These are phyloP conservation scores for Ophiostoma australiae DNA, from an alignment of 2,329 filamentous ascomycete species.

Conservation along the genomic window DNA sequence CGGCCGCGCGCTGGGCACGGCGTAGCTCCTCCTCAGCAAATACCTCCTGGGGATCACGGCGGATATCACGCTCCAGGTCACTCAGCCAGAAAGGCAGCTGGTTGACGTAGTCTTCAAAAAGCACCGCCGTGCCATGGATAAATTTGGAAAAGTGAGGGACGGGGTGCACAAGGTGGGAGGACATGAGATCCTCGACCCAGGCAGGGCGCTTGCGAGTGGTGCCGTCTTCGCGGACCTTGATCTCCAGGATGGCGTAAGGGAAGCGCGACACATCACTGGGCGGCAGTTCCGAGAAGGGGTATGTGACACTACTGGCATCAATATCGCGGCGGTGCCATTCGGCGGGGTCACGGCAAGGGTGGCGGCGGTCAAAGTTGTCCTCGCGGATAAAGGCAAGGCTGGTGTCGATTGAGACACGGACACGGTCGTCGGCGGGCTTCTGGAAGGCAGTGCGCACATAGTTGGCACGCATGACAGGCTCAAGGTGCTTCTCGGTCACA, in stretches of 20 bases:
- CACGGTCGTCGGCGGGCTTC: slow-evolving; percentile 83
- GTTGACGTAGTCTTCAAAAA: slow-evolving; percentile 96
- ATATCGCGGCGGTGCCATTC: slow-evolving; percentile 92
- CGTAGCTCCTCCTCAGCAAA: slow-evolving; percentile 89
- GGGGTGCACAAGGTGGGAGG: slow-evolving; percentile 85
- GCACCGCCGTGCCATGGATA: slow-evolving; percentile 80
- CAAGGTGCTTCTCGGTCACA: slow-evolving; percentile 68
- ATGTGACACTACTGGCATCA: slow-evolving; percentile 74
- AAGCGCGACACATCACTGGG: slow-evolving; percentile 89
- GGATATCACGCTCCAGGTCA: slow-evolving; percentile 87
- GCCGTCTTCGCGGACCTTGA: slow-evolving; percentile 70
- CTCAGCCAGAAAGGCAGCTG: slow-evolving; percentile 93
- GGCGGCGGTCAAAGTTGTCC: slow-evolving; percentile 68
- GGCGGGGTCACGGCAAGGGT: slow-evolving; percentile 82
- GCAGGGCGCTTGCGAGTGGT: slow-evolving; percentile 60
- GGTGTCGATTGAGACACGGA: slow-evolving; percentile 90
- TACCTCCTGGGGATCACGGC: slow-evolving; percentile 82
- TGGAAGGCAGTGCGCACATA: slow-evolving; percentile 95
- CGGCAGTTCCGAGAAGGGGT: slow-evolving; percentile 80
- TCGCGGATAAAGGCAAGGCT: slow-evolving; percentile 81
- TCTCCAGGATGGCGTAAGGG: slow-evolving; percentile 84
- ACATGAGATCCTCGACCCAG: slow-evolving; percentile 90
- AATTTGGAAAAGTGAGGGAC: slow-evolving; percentile 94
- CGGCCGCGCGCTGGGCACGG: slow-evolving; percentile 73
- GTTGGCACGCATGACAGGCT: slow-evolving; percentile 84